phyloP scores from a whole-genome alignment of 768 basidiomycete genomes.

The Russula dissimulans region DNA sequence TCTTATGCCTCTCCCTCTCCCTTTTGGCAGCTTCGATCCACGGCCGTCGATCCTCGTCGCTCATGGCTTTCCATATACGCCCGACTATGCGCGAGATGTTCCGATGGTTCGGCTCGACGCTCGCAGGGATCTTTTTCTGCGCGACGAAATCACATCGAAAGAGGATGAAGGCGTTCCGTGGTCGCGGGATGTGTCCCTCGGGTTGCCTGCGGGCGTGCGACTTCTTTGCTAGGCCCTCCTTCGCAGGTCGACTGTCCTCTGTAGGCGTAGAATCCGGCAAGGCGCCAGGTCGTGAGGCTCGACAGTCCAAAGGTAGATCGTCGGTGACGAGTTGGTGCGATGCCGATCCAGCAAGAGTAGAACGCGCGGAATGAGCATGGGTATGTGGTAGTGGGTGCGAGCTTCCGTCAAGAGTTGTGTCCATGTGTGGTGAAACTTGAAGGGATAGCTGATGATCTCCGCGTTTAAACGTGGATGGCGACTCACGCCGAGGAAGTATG shows the following conservation, averaged over 20 bases:
- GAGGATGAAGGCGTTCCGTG: slow-evolving; percentile 72
- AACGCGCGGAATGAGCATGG: background rate
- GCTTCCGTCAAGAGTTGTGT: background rate
- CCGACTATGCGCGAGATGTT: slow-evolving; percentile 63
- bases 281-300: background rate
- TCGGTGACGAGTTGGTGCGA: background rate
- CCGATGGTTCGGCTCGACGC: slow-evolving; percentile 54
- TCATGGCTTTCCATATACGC: slow-evolving; percentile 54
- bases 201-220: slow-evolving; percentile 43
- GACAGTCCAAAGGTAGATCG: background rate
- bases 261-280: background rate
- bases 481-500: background rate
- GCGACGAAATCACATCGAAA: slow-evolving; percentile 68
- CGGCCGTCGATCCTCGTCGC: slow-evolving; percentile 34
- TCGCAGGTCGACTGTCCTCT: background rate
- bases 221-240: slow-evolving; percentile 26
- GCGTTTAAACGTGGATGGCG: slow-evolving; percentile 11
- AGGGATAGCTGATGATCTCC: background rate
- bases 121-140: slow-evolving; percentile 45
- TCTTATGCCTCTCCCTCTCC: slow-evolving; percentile 38
- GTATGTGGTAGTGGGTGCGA: background rate
- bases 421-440: background rate
- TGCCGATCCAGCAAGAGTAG: background rate
- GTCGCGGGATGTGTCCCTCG: slow-evolving; percentile 54
- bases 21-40: slow-evolving; percentile 43